Base-by-base conservation (phyloP, 371 early-diverging fungal species). In the Mucor lusitanicus region DNA sequence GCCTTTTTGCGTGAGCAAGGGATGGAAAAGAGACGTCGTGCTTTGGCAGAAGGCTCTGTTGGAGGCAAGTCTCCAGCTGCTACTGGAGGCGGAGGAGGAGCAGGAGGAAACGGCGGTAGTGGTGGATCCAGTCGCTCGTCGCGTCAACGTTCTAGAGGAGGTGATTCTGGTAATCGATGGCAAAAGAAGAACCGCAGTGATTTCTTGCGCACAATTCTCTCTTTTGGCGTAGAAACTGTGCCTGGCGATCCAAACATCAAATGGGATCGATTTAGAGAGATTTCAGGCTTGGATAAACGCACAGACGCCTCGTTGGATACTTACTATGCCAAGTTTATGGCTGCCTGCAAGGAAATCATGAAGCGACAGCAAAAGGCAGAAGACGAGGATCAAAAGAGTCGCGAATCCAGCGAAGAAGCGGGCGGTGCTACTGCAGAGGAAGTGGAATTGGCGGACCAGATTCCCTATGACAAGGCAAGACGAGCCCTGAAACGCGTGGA, bases 261-360 rank as follows among this genome's bases (percentile, higher is more conserved):
- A 54, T 93, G 93, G 93, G 76, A 76, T 6, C 65, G 84, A 3
- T 92, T 93, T 78, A 86, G 89, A 74, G 84, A 85, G 46, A 67
- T 90, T 19, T 85, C 91, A 7, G 83, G 87, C 39, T 65, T 93
- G 54, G 72, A 65, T 32, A 85, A 87, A 60, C 90, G 90, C 72
- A 78, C 90, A 0, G 87, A 86, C 70, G 89, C 90, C 32, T 85
- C 85, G 13, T 74, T 93, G 63, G 88, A 90, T 61, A 73, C 76
- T 8, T 87, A 89, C 61, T 89, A 82, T 56, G 65, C 78, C 15
- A 83, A 88, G 44, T 71, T 91, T 21, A 73, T 90, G 35, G 65
- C 73, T 19, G 71, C 82, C 7, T 89, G 89, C 58, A 83, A 85
- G 30, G 88, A 90, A 56, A 82, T 88, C 2, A 79, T 89, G 35